Evolutionary conservation across 257 asterid genomes (phyloP).

Genomic region (Jacaranda copaia): DNA sequence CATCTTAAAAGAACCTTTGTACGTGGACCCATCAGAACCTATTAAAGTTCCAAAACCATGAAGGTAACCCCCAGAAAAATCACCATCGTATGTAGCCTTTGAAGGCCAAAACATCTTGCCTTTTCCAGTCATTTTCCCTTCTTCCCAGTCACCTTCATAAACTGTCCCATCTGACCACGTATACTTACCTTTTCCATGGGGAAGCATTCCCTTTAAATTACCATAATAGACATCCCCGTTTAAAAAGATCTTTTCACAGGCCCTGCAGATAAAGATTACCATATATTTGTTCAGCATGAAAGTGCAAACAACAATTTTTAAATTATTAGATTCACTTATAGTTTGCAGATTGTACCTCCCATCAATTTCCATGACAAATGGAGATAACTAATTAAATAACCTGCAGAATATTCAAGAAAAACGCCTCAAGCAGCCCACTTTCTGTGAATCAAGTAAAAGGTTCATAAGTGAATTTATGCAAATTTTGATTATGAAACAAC

Average conservation of each 20-base stretch:
- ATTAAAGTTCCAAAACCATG: conserved; percentile 68
- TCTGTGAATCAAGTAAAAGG: background rate
- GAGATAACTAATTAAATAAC: conserved; percentile 3
- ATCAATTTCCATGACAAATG: conserved; percentile 35
- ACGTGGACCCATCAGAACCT: conserved; percentile 66
- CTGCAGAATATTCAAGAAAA: conserved; percentile 39
- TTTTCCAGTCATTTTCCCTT: conserved; percentile 77
- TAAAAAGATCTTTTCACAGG: conserved; percentile 51
- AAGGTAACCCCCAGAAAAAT: conserved; percentile 66
- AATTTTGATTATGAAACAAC: background rate
- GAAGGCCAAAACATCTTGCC: conserved; percentile 71
- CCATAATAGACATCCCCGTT: conserved; percentile 73
- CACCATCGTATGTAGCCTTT: conserved; percentile 70
- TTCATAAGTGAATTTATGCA: background rate
- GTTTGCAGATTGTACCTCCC: conserved; percentile 32
- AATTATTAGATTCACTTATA: background rate
- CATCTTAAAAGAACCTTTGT: conserved; percentile 72
- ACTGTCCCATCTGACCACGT: conserved; percentile 71
- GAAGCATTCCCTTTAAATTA: conserved; percentile 48
- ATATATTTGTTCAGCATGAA: background rate
- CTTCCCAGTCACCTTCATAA: conserved; percentile 77
- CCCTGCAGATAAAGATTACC: conserved; percentile 44
- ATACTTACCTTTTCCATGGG: conserved; percentile 71
- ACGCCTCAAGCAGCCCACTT: conserved; percentile 13
- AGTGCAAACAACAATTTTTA: background rate